Conservation (phyloP, 2,329 filamentous ascomycete species). For the Plenodomus biglobosus region DNA sequence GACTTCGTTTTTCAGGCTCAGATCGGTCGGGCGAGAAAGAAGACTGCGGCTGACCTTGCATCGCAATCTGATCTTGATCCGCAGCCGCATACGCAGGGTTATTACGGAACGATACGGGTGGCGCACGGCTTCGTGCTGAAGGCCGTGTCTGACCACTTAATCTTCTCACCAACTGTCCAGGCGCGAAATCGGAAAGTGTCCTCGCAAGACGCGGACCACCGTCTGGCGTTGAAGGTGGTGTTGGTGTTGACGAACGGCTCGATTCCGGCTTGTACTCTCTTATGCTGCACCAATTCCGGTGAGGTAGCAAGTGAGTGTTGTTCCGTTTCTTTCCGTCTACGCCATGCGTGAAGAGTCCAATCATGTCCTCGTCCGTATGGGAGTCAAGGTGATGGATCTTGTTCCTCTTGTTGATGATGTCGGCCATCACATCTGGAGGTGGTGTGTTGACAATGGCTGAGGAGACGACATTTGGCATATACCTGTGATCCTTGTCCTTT, state of each 20-base stretch:
- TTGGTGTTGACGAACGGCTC: slow-evolving; percentile 70
- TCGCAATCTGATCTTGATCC: slow-evolving; percentile 29
- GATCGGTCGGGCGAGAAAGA: slow-evolving; percentile 42
- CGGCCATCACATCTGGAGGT: slow-evolving; percentile 82
- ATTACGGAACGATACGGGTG: slow-evolving; percentile 45
- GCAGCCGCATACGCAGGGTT: slow-evolving; percentile 40
- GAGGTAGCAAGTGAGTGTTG: slow-evolving; percentile 84
- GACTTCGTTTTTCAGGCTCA: slow-evolving; percentile 27
- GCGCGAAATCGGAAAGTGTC: slow-evolving; percentile 41
- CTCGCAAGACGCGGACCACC: slow-evolving; percentile 28
- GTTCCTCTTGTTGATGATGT: slow-evolving; percentile 91
- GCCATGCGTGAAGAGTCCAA: slow-evolving; percentile 85
- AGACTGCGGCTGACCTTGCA: slow-evolving; percentile 31
- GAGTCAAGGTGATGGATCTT: slow-evolving; percentile 66
- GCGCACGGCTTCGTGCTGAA: slow-evolving; percentile 31
- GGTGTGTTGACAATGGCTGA: slow-evolving; percentile 94
- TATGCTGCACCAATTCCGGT: slow-evolving; percentile 95
- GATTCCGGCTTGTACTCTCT: slow-evolving; percentile 74
- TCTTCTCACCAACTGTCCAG: slow-evolving; percentile 48
- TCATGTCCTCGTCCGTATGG: slow-evolving; percentile 92
- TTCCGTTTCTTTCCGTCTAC: slow-evolving; percentile 88
- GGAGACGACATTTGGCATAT: slow-evolving; percentile 94
- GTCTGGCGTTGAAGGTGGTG: slow-evolving; percentile 32
- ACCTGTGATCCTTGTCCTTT: slow-evolving; percentile 90
- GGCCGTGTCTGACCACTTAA: slow-evolving; percentile 37